Conservation (phyloP, 2,329 filamentous ascomycete genomes). For the Magnaporthales sp. region DNA sequence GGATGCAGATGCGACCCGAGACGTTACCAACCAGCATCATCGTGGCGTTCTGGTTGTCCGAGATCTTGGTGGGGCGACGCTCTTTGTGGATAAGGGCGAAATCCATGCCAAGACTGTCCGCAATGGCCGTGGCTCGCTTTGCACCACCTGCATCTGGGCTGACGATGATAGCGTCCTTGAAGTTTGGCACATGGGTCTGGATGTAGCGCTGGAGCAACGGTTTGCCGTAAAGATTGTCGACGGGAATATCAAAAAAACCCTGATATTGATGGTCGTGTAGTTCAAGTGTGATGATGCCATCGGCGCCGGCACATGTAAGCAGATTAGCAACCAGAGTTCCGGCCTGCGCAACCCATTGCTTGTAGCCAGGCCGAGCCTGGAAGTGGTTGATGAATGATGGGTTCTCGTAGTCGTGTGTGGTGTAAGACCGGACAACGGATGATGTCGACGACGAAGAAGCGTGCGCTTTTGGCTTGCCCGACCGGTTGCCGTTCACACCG, state of each 20-base stretch:
- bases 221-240: constrained; percentile 91
- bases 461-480: constrained; percentile 14
- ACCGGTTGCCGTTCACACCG: constrained; percentile 19
- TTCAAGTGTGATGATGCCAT: constrained; percentile 98
- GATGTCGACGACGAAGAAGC: constrained; percentile 24
- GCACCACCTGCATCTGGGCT: constrained; percentile 94
- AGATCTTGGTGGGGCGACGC: constrained; percentile 60
- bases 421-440: constrained; percentile 38
- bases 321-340: constrained; percentile 92
- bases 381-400: constrained; percentile 46
- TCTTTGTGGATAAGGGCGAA: constrained; percentile 96
- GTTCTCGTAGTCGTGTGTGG: constrained; percentile 58
- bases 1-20: constrained; percentile 63
- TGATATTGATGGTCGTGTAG: constrained; percentile 90
- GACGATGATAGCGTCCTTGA: constrained; percentile 81
- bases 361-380: constrained; percentile 85
- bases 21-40: constrained; percentile 82
- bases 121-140: constrained; percentile 91
- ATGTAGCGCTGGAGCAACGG: constrained; percentile 64
- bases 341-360: constrained; percentile 97
- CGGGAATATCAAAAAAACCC: constrained; percentile 97
- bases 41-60: constrained; percentile 67
- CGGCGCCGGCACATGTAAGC: constrained; percentile 87
- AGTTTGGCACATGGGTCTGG: constrained; percentile 75
- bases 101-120: constrained; percentile 84